A percentile compares a stretch with the other conserved stretches of the same genome.
Conservation (phyloP, 768 basidiomycete species). For the Russula sp. region DNA sequence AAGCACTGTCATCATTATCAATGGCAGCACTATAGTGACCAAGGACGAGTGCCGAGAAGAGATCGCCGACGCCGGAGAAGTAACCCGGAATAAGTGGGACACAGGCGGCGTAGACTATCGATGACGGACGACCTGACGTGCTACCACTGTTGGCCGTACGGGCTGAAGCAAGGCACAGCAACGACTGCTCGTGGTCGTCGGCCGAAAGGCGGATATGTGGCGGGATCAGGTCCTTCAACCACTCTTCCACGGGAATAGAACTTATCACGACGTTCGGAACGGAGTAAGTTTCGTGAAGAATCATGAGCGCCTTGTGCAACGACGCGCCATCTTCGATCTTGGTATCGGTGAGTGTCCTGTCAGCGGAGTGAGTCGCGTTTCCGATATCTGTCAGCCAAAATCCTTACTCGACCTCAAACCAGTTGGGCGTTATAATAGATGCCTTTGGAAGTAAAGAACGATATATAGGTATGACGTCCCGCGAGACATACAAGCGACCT, state of each 20-base stretch:
- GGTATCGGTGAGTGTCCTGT: slow-evolving; percentile 72
- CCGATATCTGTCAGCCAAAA: background rate
- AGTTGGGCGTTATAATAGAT: slow-evolving; percentile 94
- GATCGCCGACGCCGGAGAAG: slow-evolving; percentile 95
- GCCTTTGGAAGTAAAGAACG: slow-evolving; percentile 74
- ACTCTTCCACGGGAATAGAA: slow-evolving; percentile 70
- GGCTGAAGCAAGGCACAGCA: slow-evolving; percentile 82
- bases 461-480: slow-evolving; percentile 86
- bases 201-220: slow-evolving; percentile 39
- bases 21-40: slow-evolving; percentile 54
- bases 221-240: slow-evolving; percentile 59
- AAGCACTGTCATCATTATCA: background rate
- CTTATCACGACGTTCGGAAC: slow-evolving; percentile 91
- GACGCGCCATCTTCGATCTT: slow-evolving; percentile 64
- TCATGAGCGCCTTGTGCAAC: slow-evolving; percentile 62
- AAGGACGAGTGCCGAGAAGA: slow-evolving; percentile 89
- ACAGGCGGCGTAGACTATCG: slow-evolving; percentile 61
- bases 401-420: slow-evolving; percentile 93
- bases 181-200: slow-evolving; percentile 41
- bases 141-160: slow-evolving; percentile 20
- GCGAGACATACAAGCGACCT: slow-evolving; percentile 82
- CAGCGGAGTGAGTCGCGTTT: background rate
- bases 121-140: slow-evolving; percentile 31
- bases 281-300: slow-evolving; percentile 69
- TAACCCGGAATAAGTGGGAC: slow-evolving; percentile 85